A percentile compares a stretch with the other conserved stretches of the same genome.
Conservation (phyloP, 306 rosid genomes). For the Inga leiocalycina region DNA sequence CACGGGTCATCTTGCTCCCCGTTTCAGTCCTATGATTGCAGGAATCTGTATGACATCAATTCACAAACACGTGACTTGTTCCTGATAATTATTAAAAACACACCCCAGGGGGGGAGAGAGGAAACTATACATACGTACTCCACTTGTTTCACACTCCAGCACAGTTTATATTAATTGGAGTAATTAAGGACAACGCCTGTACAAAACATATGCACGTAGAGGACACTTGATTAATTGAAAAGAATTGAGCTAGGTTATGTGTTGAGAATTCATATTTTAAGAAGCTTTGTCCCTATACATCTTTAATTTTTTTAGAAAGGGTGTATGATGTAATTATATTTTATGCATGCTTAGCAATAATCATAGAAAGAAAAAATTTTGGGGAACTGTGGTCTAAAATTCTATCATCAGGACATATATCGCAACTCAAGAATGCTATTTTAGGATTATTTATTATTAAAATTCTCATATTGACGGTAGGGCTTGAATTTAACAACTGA, state of each 20-base stretch:
- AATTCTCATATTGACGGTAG: no score
- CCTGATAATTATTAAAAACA: neutral
- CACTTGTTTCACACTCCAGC: no score
- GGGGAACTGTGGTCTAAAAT: neutral
- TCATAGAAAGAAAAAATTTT: no score
- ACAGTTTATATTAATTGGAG: no score
- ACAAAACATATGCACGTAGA: neutral
- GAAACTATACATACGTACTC: no score
- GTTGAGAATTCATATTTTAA: neutral
- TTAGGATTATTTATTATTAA: no score
- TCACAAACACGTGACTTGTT: neutral
- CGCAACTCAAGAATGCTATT: no score
- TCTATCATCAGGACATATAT: neutral
- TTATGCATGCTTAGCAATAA: neutral
- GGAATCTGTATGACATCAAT: neutral
- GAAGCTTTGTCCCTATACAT: neutral
- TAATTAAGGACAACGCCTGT: neutral
- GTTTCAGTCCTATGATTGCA: neutral
- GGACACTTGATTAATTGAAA: neutral
- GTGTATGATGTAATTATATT: neutral
- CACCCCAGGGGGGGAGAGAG: neutral
- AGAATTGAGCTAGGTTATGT: neutral
- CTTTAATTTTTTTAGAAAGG: neutral
- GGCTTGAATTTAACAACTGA: no score
- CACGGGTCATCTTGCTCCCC: constrained; percentile 3